These are phyloP conservation scores for Boletus sp. DNA, from an alignment of 768 basidiomycete species.

Conservation along the genomic window DNA sequence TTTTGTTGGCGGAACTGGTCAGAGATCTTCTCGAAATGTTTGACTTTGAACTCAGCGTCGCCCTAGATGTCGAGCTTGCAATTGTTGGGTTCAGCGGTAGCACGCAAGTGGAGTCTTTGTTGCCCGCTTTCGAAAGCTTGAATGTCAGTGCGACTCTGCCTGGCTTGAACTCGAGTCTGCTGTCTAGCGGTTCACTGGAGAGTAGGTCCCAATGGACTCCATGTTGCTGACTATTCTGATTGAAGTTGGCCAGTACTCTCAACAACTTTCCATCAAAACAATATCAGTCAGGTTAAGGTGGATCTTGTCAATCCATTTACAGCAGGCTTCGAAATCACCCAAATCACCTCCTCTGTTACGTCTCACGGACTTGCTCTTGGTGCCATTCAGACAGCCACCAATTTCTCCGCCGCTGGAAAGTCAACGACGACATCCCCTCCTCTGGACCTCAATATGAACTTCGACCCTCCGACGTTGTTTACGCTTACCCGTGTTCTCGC, in stretches of 20 bases:
- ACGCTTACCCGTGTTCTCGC: slow-evolving; percentile 68
- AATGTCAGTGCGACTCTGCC: slow-evolving; percentile 57
- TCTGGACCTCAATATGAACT: slow-evolving; percentile 63
- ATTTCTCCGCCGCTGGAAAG: slow-evolving; percentile 54
- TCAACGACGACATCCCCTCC: slow-evolving; percentile 54
- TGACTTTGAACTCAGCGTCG: not conserved
- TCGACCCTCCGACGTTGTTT: slow-evolving; percentile 66
- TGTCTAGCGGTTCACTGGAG: slow-evolving; percentile 54
- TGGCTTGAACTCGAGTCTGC: slow-evolving; percentile 54
- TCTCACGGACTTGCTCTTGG: slow-evolving; percentile 63
- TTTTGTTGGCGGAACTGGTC: slow-evolving; percentile 62
- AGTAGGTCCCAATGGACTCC: slow-evolving; percentile 32
- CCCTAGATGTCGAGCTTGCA: slow-evolving; percentile 50
- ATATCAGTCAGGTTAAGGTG: slow-evolving; percentile 65
- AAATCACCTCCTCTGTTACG: slow-evolving; percentile 58
- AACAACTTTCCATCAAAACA: slow-evolving; percentile 60
- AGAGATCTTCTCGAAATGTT: not conserved
- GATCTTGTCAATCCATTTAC: slow-evolving; percentile 68
- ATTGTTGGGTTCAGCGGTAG: slow-evolving; percentile 62
- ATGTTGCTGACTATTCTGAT: not conserved
- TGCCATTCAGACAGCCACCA: slow-evolving; percentile 50
- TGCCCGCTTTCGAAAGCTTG: slow-evolving; percentile 60
- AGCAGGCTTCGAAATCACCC: slow-evolving; percentile 53
- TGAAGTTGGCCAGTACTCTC: slow-evolving; percentile 49
- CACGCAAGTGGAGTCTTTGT: slow-evolving; percentile 56